Evolutionary conservation across 2,329 filamentous ascomycete species (phyloP).

Genomic region (Ophiosphaerella korrae): DNA sequence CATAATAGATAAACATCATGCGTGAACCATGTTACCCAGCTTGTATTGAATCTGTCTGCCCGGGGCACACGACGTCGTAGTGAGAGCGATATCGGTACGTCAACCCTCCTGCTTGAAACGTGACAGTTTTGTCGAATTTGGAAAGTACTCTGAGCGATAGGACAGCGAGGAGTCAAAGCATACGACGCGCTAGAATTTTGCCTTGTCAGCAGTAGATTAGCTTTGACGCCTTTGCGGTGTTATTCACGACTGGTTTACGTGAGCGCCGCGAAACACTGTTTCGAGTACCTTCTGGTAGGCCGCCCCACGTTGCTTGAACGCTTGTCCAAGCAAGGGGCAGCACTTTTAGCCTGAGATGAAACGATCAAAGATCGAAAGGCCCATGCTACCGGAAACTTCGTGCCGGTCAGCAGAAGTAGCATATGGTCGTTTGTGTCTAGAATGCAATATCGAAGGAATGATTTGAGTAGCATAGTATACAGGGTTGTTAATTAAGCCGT

Average conservation of each 20-base stretch:
- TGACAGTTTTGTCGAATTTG: too few species aligned
- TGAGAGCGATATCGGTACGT: not conserved
- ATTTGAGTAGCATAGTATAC: not conserved
- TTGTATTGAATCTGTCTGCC: not conserved
- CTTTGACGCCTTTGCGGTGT: not conserved
- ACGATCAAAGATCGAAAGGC: constrained; percentile 1
- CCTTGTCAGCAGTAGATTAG: not conserved
- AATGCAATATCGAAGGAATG: not conserved
- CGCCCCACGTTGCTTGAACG: not conserved
- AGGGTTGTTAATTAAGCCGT: too few species aligned
- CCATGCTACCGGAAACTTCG: not conserved
- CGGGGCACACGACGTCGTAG: not conserved
- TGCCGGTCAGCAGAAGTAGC: too few species aligned
- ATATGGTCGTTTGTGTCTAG: too few species aligned
- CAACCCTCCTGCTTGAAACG: not conserved
- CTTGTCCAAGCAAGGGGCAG: not conserved
- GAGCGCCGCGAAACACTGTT: constrained; percentile 1
- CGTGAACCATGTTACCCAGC: not conserved
- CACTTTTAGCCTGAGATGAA: constrained; percentile 5
- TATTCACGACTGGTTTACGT: not conserved
- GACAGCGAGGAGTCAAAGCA: too few species aligned
- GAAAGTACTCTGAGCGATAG: not conserved
- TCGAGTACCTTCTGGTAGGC: not conserved
- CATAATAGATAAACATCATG: constrained; percentile 1
- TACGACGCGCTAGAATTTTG: too few species aligned